Conservation (phyloP, 139 green algal species). For the Parachlorella kessleri region DNA sequence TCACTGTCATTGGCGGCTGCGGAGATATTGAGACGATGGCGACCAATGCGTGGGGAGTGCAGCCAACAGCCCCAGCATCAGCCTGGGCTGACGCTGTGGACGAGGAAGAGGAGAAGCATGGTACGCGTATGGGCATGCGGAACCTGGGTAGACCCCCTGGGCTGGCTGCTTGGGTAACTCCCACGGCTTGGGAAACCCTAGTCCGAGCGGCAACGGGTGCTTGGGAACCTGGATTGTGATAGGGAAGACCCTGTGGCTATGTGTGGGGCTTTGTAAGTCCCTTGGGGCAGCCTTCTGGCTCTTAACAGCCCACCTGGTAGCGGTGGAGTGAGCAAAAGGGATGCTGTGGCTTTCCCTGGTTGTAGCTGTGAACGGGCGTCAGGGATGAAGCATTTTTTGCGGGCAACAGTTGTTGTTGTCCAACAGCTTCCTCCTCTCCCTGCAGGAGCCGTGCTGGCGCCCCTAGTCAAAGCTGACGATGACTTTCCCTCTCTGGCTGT, state of each 20-base stretch:
- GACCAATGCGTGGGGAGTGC: not conserved
- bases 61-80: not conserved
- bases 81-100: constrained; percentile 65
- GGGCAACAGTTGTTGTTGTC: too few relatives aligned
- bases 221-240: too few relatives aligned
- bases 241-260: too few relatives aligned
- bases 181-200: too few relatives aligned
- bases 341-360: constrained; percentile 11
- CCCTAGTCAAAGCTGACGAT: constrained; percentile 23
- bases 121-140: not conserved
- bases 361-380: constrained; percentile 11
- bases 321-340: too few relatives aligned
- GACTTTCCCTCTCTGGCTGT: constrained; percentile 73
- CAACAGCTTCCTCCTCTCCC: not conserved
- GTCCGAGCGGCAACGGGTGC: too few relatives aligned
- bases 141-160: not conserved
- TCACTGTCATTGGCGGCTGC: too few relatives aligned
- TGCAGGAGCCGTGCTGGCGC: not conserved
- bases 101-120: constrained; percentile 36
- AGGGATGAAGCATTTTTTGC: constrained; percentile 19
- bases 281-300: too few relatives aligned
- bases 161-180: too few relatives aligned
- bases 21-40: too few relatives aligned
- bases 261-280: too few relatives aligned
- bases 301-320: too few relatives aligned